Base-by-base conservation (phyloP, 176 grass and related monocot genomes). In the Triticum turgidum region DNA sequence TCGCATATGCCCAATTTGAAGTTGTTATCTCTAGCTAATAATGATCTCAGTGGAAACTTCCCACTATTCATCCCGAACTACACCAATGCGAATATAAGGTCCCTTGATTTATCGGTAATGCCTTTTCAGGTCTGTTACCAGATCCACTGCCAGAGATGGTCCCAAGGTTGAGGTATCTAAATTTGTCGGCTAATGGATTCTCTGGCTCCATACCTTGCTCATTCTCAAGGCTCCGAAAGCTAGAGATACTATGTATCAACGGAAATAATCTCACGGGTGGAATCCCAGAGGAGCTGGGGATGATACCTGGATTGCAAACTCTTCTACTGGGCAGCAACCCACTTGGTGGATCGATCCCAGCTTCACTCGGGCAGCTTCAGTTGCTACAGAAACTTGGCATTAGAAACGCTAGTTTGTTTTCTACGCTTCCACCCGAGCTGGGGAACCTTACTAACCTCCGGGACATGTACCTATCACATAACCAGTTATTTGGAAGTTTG, bases 301-400 rank as follows among this genome's bases (percentile, higher is more conserved):
- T 39, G 25, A 18, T 76, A 13, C 9, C 13, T 76, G 11, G 44
- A 17, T 30, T 76, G 73, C 13, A 7, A 51, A 2, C 5, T 15
- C 35, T 37, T 37, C 6, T 7, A 37, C 35, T 37, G 35, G 35
- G 35, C 35, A 37, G 35, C 35, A 37, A 37, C 35, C 5, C 24
- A 15, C 71, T 74, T 13, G 42, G 41, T 30, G 72, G 42, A 11
- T 38, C 44, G 0, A 70, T 82, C 3, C 80, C 65, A 69, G 3
- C 44, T 13, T 82, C 80, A 56, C 80, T 84, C 0, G 82, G 82
- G 54, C 35, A 74, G 9, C 82, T 84, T 74, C 22, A 14, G 3
- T 45, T 12, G 37, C 17, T 84, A 3, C 0, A 4, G 5, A 9
- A 1, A 9, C 38, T 39, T 3, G 3, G 21, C 1, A 1, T 75